These are phyloP conservation scores for Przewalskia tangutica DNA, from an alignment of 257 asterid species.

Conservation along the genomic window DNA sequence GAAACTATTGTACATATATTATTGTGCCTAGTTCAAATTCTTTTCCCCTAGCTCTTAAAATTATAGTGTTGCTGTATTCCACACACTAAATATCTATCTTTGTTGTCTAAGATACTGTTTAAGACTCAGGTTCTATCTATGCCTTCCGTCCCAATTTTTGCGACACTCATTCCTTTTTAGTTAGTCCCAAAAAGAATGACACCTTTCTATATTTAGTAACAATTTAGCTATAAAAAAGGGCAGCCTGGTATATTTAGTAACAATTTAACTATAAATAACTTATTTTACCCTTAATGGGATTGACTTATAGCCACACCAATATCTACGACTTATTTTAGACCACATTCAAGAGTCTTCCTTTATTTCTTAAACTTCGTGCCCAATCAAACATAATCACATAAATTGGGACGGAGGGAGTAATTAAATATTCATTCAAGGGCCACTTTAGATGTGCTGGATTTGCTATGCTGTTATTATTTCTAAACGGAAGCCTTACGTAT, in stretches of 20 bases:
- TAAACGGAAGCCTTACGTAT: background rate
- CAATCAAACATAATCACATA: background rate
- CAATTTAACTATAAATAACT: background rate
- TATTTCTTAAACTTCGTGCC: background rate
- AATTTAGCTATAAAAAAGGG: background rate
- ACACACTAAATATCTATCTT: background rate
- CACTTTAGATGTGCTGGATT: background rate
- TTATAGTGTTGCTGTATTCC: background rate
- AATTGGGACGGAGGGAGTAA: background rate
- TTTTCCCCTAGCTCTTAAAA: background rate
- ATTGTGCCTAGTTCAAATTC: background rate
- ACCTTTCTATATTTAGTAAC: no score
- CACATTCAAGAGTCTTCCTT: background rate
- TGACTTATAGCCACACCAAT: background rate
- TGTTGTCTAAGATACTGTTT: background rate
- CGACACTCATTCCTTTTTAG: background rate
- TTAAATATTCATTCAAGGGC: background rate
- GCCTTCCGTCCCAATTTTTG: background rate
- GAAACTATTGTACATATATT: background rate
- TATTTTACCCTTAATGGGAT: no score
- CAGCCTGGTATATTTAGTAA: background rate
- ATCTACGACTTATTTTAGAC: background rate
- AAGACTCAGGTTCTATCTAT: background rate
- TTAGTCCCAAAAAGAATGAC: background rate
- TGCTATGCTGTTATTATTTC: background rate